Percentiles rank a stretch among this genome's conserved stretches.
These are phyloP conservation scores for Pyrenochaeta sp. DNA, from an alignment of 2,329 filamentous ascomycete species.

Conservation along the genomic window DNA sequence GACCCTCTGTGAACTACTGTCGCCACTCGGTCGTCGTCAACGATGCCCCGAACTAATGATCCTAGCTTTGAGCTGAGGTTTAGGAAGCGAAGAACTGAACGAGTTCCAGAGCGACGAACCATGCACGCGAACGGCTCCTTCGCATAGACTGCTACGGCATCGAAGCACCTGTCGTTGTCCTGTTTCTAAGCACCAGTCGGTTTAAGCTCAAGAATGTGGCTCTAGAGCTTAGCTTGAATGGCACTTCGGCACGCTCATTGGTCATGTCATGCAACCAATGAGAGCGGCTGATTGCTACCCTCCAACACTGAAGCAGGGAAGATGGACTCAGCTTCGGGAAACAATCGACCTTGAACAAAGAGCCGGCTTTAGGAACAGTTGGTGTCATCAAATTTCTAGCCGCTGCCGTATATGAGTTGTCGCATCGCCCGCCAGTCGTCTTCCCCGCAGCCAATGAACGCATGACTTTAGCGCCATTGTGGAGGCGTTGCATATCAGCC, in stretches of 20 bases:
- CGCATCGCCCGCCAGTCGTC: conserved; percentile 20
- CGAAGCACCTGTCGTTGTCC: background rate
- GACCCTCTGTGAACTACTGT: background rate
- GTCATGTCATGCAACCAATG: conserved; percentile 13
- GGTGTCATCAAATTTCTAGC: conserved; percentile 17
- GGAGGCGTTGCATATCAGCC: conserved; percentile 18
- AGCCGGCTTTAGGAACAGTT: conserved; percentile 12
- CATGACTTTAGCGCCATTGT: conserved; percentile 21
- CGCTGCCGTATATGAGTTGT: conserved; percentile 26
- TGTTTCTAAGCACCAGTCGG: conserved; percentile 7
- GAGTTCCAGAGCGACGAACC: conserved; percentile 9
- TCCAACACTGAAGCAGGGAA: conserved; percentile 5
- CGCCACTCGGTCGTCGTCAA: background rate
- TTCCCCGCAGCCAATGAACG: conserved; percentile 18
- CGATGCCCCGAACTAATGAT: conserved; percentile 18
- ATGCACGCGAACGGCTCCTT: conserved; percentile 12
- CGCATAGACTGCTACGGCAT: conserved; percentile 6
- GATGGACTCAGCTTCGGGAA: conserved; percentile 13
- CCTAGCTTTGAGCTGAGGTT: conserved; percentile 19
- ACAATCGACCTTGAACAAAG: conserved; percentile 13
- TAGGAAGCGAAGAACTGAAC: conserved; percentile 12
- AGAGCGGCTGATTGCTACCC: conserved; percentile 5
- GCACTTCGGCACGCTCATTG: conserved; percentile 15
- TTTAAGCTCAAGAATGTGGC: conserved; percentile 11
- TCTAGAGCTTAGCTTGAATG: conserved; percentile 2